phyloP scores from a whole-genome alignment of 2,329 filamentous ascomycete genomes.

The Epichloe baconii region DNA sequence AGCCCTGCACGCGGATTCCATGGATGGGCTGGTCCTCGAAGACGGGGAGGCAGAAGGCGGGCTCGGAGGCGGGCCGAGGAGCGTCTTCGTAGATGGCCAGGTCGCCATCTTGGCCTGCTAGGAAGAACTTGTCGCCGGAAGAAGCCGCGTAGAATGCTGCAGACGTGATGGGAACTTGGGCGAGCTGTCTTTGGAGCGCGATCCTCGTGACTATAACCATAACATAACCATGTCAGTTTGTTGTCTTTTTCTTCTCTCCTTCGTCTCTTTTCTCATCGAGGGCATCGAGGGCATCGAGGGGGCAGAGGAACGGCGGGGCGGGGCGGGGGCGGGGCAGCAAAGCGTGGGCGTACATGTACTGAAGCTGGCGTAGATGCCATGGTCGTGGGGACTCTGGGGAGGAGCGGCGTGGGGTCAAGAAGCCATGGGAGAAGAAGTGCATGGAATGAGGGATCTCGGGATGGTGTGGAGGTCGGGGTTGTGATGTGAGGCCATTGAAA shows the following conservation, averaged over 20 bases:
- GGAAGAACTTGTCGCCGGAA: conserved; percentile 26
- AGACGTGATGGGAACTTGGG: conserved; percentile 45
- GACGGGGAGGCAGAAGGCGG: conserved; percentile 31
- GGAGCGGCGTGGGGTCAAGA: neutral
- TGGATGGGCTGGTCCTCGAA: conserved; percentile 63
- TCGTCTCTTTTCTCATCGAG: neutral
- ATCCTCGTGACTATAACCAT: neutral
- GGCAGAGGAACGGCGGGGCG: neutral
- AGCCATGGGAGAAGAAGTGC: conserved; percentile 1
- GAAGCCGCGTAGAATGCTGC: conserved; percentile 34
- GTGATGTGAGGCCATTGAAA: neutral
- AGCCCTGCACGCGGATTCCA: conserved; percentile 42
- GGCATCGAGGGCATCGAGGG: neutral
- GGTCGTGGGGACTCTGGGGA: neutral
- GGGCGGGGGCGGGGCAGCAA: neutral
- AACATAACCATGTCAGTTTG: neutral
- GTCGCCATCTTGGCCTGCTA: conserved; percentile 48
- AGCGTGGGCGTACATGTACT: neutral
- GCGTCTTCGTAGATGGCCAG: conserved; percentile 38
- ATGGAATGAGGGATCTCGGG: neutral
- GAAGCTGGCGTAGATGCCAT: neutral
- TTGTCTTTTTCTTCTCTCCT: neutral
- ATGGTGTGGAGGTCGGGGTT: neutral
- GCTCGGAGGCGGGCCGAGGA: conserved; percentile 10
- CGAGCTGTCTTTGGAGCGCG: conserved; percentile 22